A percentile compares a stretch with the other conserved stretches of the same genome.
Evolutionary conservation across 805 yeast species (phyloP).

Genomic region (Sugiyamaella mastotermitis): DNA sequence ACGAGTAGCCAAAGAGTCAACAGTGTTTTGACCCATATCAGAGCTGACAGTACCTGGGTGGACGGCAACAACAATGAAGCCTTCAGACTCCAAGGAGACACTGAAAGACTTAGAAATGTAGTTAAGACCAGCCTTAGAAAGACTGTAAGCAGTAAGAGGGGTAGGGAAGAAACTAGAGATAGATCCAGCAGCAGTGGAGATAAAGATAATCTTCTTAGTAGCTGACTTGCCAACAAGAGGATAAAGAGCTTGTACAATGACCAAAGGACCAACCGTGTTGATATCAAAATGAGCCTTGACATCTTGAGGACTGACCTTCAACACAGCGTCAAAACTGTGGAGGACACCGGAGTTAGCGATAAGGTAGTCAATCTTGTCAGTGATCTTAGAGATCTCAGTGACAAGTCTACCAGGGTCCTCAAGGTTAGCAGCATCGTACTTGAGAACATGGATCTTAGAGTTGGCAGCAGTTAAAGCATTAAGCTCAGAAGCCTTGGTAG

Average conservation of each 20-base stretch:
- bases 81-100: conserved; percentile 24
- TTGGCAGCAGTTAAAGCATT: conserved; percentile 7
- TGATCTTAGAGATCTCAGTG: conserved; percentile 11
- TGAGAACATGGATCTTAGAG: conserved; percentile 24
- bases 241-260: conserved; percentile 19
- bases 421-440: conserved; percentile 20
- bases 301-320: conserved; percentile 5
- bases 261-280: conserved; percentile 27
- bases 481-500: conserved; percentile 14
- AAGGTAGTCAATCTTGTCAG: conserved; percentile 25
- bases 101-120: conserved; percentile 27
- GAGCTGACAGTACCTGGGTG: conserved; percentile 38
- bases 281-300: conserved; percentile 18
- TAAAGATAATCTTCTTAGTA: conserved; percentile 25
- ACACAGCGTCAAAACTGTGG: conserved; percentile 4
- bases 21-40: conserved; percentile 27
- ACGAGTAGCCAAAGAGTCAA: conserved; percentile 3
- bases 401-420: conserved; percentile 15
- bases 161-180: conserved; percentile 18
- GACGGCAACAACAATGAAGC: conserved; percentile 28
- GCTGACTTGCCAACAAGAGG: conserved; percentile 22
- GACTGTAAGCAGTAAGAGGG: conserved; percentile 29
- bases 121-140: conserved; percentile 36
- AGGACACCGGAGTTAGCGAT: conserved; percentile 27
- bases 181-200: conserved; percentile 28